Evolutionary conservation across 83 land plant species (phyloP).

Genomic region (Picea mariana): DNA sequence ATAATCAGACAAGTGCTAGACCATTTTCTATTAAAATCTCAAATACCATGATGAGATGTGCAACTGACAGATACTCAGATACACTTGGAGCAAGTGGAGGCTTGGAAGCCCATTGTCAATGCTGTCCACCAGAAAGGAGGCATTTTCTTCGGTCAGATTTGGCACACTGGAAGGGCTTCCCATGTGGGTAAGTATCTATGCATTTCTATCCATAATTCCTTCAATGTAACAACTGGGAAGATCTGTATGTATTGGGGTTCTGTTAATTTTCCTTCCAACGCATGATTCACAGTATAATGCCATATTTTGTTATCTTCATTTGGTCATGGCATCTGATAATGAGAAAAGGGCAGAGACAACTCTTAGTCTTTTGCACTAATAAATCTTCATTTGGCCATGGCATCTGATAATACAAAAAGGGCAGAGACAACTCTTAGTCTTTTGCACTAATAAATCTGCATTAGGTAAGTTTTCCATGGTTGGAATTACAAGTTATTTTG

Average conservation of each 20-base stretch:
- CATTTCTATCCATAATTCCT: too few species aligned
- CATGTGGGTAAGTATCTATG: too few species aligned
- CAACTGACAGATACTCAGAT: too few species aligned
- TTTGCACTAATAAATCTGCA: not conserved
- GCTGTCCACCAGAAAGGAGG: too few species aligned
- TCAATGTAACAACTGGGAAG: too few species aligned
- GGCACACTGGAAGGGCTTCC: too few species aligned
- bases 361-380: not conserved
- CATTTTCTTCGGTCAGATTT: too few species aligned
- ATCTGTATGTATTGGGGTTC: not conserved
- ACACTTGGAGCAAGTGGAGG: too few species aligned
- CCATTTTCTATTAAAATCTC: too few species aligned
- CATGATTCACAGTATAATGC: not conserved
- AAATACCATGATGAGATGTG: too few species aligned
- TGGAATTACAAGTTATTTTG: not conserved
- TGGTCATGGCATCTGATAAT: not conserved
- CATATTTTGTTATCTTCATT: not conserved
- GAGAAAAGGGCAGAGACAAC: not conserved
- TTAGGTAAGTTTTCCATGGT: not conserved
- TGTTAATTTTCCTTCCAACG: not conserved
- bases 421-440: not conserved
- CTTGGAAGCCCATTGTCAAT: too few species aligned
- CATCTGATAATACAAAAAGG: not conserved
- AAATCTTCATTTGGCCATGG: not conserved
- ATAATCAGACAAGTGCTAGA: too few species aligned